phyloP scores from a whole-genome alignment of 768 basidiomycete species.

The Suillus clintonianus region DNA sequence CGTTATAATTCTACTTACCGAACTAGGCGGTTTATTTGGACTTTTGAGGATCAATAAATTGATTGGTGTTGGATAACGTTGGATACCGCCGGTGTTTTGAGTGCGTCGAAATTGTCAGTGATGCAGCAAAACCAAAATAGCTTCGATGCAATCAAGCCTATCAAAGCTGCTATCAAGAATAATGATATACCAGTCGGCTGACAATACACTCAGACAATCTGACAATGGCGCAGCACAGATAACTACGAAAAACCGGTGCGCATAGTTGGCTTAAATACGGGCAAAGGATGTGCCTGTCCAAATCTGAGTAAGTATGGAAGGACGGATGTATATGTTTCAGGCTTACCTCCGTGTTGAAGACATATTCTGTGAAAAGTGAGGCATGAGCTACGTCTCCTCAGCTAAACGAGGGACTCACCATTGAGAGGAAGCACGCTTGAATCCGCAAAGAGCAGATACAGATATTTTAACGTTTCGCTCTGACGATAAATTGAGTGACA shows the following conservation, averaged over 20 bases:
- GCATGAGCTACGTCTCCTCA: slow-evolving; percentile 9
- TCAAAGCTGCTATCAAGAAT: not conserved
- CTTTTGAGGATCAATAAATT: slow-evolving; percentile 9
- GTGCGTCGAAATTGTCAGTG: not conserved
- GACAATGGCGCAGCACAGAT: not conserved
- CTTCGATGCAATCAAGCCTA: not conserved
- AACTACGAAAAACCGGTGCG: slow-evolving; percentile 48
- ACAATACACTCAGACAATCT: not conserved
- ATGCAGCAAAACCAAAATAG: not conserved
- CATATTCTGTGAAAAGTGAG: slow-evolving; percentile 65
- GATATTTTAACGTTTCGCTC: slow-evolving; percentile 91
- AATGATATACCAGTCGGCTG: not conserved
- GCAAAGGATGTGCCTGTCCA: slow-evolving; percentile 65
- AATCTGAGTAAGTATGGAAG: slow-evolving; percentile 1
- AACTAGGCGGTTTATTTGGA: slow-evolving; percentile 8
- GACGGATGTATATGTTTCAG: not conserved
- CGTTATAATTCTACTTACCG: slow-evolving; percentile 13
- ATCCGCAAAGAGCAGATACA: slow-evolving; percentile 86
- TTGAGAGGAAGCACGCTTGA: slow-evolving; percentile 68
- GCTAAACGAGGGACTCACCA: slow-evolving; percentile 47
- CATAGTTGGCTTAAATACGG: slow-evolving; percentile 61
- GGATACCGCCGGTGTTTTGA: not conserved
- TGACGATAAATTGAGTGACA: slow-evolving; percentile 26
- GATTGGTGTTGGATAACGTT: not conserved
- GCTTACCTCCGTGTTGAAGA: slow-evolving; percentile 89